Conservation (phyloP, 805 yeast genomes). For the Candida fluviatilis region DNA sequence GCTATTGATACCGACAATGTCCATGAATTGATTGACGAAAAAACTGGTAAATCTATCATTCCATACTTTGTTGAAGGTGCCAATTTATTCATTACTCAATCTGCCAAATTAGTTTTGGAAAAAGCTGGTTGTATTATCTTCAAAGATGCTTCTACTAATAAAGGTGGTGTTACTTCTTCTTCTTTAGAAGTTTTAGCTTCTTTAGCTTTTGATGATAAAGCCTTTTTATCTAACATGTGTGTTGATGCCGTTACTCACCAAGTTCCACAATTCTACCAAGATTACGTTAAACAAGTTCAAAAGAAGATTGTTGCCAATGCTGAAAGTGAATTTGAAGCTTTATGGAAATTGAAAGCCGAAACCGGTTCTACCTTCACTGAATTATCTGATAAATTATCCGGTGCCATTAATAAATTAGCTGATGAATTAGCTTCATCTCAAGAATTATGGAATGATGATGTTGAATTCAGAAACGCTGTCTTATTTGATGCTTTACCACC, state of each 20-base stretch:
- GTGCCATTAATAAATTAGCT: constrained; percentile 76
- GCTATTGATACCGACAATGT: constrained; percentile 89
- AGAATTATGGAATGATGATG: constrained; percentile 82
- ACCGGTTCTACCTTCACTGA: constrained; percentile 63
- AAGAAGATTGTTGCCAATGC: constrained; percentile 73
- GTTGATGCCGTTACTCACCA: constrained; percentile 47
- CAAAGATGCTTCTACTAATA: constrained; percentile 96
- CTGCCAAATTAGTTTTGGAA: constrained; percentile 85
- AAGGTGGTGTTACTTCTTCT: constrained; percentile 98
- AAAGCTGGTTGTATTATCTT: constrained; percentile 81
- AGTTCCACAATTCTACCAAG: constrained; percentile 70
- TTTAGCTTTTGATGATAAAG: constrained; percentile 80
- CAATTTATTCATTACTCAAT: constrained; percentile 89
- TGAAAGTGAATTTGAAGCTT: constrained; percentile 73
- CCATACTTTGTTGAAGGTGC: constrained; percentile 98
- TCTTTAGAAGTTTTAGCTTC: constrained; percentile 95
- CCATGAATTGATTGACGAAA: constrained; percentile 60
- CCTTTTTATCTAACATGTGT: constrained; percentile 78
- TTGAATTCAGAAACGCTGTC: constrained; percentile 69
- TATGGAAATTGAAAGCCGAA: constrained; percentile 70
- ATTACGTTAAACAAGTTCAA: constrained; percentile 86
- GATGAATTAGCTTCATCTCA: constrained; percentile 80
- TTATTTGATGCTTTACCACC: constrained; percentile 75
- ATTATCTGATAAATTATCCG: constrained; percentile 79
- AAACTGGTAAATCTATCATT: constrained; percentile 70